Evolutionary conservation across 31 red algal genomes (phyloP).

Genomic region (Odonthalia washingtoniensis): DNA sequence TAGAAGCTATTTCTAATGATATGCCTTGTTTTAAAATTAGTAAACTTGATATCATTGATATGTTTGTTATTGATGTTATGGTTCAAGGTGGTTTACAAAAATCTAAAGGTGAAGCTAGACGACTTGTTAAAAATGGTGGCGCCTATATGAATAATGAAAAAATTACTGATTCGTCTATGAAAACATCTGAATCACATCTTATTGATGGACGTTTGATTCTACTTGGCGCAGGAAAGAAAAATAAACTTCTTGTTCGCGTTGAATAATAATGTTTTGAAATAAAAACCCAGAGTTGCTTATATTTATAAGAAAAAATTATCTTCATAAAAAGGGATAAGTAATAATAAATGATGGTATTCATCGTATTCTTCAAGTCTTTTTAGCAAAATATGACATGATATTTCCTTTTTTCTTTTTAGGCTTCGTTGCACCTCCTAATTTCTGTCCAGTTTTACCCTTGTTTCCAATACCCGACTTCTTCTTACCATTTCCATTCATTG

Average conservation of each 20-base stretch:
- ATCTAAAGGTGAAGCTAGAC: constrained; percentile 85
- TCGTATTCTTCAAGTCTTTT: too few species aligned
- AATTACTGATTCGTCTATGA: constrained; percentile 54
- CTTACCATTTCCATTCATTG: not conserved
- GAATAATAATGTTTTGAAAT: constrained; percentile 26
- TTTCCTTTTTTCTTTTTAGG: not conserved
- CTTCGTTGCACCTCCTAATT: not conserved
- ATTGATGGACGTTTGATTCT: constrained; percentile 78
- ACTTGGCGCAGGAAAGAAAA: constrained; percentile 94
- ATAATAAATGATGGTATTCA: too few species aligned
- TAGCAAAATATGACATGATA: too few species aligned
- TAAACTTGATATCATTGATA: constrained; percentile 51
- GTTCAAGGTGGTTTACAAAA: constrained; percentile 77
- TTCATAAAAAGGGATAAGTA: too few species aligned
- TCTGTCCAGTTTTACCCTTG: not conserved
- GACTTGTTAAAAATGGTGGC: constrained; percentile 87
- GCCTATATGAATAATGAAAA: constrained; percentile 87
- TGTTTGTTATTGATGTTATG: constrained; percentile 75
- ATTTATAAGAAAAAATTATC: too few species aligned
- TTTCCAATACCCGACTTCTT: constrained; percentile 32
- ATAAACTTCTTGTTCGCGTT: constrained; percentile 91
- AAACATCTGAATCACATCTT: constrained; percentile 63
- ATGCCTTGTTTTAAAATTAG: constrained; percentile 64
- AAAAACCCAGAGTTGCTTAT: not conserved
- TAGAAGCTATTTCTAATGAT: constrained; percentile 74